phyloP scores from a whole-genome alignment of 495 filamentous ascomycete species.

The Beverwykella pulmonaria region DNA sequence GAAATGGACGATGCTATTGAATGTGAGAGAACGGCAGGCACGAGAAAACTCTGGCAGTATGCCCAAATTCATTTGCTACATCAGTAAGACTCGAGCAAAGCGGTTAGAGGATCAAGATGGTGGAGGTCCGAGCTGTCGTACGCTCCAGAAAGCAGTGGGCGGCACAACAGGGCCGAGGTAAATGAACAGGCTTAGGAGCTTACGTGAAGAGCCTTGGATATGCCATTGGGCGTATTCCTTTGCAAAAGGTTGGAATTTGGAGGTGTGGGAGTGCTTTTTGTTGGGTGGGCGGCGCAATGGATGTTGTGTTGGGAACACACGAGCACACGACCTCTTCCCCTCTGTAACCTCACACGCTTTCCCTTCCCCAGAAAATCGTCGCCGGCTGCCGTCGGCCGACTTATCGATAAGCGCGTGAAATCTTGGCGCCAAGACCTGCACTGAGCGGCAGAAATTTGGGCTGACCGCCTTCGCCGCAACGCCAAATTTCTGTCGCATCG shows the following conservation, averaged over 20 bases:
- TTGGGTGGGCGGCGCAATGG: neutral
- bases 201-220: constrained; percentile 32
- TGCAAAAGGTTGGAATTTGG: neutral
- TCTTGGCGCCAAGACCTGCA: constrained; percentile 16
- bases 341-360: neutral
- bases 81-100: neutral
- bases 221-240: constrained; percentile 18
- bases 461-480: constrained; percentile 17
- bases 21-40: too few relatives aligned
- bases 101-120: neutral
- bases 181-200: constrained; percentile 1
- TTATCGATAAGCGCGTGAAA: constrained; percentile 15
- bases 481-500: constrained; percentile 19
- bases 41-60: too few relatives aligned
- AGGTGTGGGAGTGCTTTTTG: neutral
- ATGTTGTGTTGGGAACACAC: neutral
- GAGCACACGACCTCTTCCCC: constrained; percentile 26
- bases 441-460: constrained; percentile 7
- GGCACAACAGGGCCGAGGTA: neutral
- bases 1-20: neutral
- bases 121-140: too few relatives aligned
- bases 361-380: constrained; percentile 23
- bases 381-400: neutral
- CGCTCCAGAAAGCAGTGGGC: neutral
- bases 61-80: too few relatives aligned